Evolutionary conservation across 1,139 yeast species (phyloP).

Genomic region (Komagataea norvegica): DNA sequence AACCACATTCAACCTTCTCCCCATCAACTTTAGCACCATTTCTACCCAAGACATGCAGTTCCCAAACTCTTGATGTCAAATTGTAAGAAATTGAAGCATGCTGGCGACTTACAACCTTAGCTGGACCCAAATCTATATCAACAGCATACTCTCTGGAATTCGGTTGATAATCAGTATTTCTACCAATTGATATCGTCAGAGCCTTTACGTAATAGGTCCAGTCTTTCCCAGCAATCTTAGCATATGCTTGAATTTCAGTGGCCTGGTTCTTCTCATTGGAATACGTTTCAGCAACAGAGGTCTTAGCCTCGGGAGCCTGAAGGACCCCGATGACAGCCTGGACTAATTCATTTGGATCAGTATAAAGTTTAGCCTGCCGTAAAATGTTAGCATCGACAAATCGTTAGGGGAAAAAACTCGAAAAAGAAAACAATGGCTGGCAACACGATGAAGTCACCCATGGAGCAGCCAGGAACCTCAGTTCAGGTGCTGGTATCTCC

Average conservation of each 20-base stretch:
- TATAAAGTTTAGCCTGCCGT: conserved; percentile 15
- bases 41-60: conserved; percentile 73
- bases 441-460: too few species aligned
- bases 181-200: conserved; percentile 74
- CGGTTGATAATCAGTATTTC: conserved; percentile 59
- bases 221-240: conserved; percentile 85
- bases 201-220: conserved; percentile 94
- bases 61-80: conserved; percentile 76
- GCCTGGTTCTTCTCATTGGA: conserved; percentile 72
- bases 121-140: conserved; percentile 93
- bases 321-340: conserved; percentile 42
- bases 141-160: conserved; percentile 37
- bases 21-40: conserved; percentile 92
- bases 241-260: conserved; percentile 91
- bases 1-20: conserved; percentile 47
- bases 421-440: conserved; percentile 1
- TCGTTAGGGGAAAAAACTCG: background rate
- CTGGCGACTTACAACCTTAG: conserved; percentile 86
- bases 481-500: too few species aligned
- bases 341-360: conserved; percentile 33
- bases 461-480: too few species aligned
- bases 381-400: conserved; percentile 4
- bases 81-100: conserved; percentile 86
- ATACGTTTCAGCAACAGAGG: conserved; percentile 43
- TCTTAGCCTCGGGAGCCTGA: conserved; percentile 40